phyloP scores from a whole-genome alignment of 768 basidiomycete species.

The Amanita muscaria region DNA sequence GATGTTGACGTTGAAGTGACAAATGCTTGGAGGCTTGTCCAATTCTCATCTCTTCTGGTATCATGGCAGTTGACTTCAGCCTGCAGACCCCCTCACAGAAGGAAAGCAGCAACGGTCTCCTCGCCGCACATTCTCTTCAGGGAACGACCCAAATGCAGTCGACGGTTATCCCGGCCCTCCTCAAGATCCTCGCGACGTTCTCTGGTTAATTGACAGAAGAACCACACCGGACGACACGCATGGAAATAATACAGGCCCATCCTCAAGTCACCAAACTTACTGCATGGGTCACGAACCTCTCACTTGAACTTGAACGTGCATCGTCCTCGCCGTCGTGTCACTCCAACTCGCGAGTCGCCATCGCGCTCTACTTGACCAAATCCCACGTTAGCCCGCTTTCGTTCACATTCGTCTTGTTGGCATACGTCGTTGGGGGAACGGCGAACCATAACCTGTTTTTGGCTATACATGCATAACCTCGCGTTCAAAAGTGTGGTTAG shows the following conservation, averaged over 20 bases:
- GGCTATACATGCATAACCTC: slow-evolving; percentile 96
- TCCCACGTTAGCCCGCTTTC: slow-evolving; percentile 60
- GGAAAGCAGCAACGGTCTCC: slow-evolving; percentile 43
- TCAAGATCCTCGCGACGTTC: slow-evolving; percentile 75
- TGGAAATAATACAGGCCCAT: slow-evolving; percentile 88
- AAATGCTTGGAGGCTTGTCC: too few species aligned
- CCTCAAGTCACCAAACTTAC: slow-evolving; percentile 94
- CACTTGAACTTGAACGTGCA: slow-evolving; percentile 88
- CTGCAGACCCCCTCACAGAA: slow-evolving; percentile 68
- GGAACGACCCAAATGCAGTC: slow-evolving; percentile 16
- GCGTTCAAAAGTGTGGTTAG: slow-evolving; percentile 76
- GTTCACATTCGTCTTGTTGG: slow-evolving; percentile 59
- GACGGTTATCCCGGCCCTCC: slow-evolving; percentile 44
- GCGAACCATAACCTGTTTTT: slow-evolving; percentile 97
- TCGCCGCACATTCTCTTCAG: slow-evolving; percentile 34
- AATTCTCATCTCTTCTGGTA: neutral
- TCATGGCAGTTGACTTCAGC: slow-evolving; percentile 51
- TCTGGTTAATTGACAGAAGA: slow-evolving; percentile 99
- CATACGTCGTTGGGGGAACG: slow-evolving; percentile 87
- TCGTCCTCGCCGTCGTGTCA: slow-evolving; percentile 75
- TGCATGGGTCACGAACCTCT: slow-evolving; percentile 92
- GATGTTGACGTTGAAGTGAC: too few species aligned
- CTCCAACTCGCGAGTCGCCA: slow-evolving; percentile 64
- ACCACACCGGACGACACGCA: slow-evolving; percentile 82
- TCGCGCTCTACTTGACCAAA: slow-evolving; percentile 57